Evolutionary conservation across 768 basidiomycete species (phyloP), one percentile per base, ranked within the genome.

Genomic region (Fistulinella prunicolor): DNA sequence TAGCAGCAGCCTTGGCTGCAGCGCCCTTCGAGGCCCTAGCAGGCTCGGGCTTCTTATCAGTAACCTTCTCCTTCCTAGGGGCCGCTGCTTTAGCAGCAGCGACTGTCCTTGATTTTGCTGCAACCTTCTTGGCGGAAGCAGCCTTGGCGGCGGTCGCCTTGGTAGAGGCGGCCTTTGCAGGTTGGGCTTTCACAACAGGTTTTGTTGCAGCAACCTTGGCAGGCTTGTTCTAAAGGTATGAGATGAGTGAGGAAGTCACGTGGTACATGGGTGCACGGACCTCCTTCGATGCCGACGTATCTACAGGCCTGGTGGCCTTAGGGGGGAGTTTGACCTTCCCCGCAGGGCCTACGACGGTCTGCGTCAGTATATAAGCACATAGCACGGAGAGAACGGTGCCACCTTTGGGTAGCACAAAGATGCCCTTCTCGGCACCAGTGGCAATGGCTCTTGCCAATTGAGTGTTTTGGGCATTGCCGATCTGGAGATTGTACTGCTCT

Each of bases 321-420:
- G 85, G 80, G 22, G 85, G 78, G 22, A 89, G 78, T 68, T 86
- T 89, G 58, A 82, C 78, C 51, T 77, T 76, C 34, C 80, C 80
- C 38, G 76, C 73, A 48, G 66, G 49, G 71, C 76, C 73, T 70
- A 46, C 43, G 38, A 42, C 29, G 43, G 42, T 28, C 43, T 6
- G 35, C 36, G 22, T 49, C 20, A 58, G 40, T 44, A 8, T 39
- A 29, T 36, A 42, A 34, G 43, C 13, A 42, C 38, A 12, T 24
- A 46, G 26, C 29, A 19, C 38, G 19, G 38, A 40, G 12, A 14
- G 46, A 48, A 43, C 46, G 19, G 19, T 53, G 53, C 59, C 62
- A 84, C 94, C 94, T 77, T 94, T 95, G 58, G 94, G 94, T 30
- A 95, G 77, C 22, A 82, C 73, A 67, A 98, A 94, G 55, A 85